Evolutionary conservation across 768 basidiomycete genomes (phyloP).

Genomic region (Tricholomella constricta): DNA sequence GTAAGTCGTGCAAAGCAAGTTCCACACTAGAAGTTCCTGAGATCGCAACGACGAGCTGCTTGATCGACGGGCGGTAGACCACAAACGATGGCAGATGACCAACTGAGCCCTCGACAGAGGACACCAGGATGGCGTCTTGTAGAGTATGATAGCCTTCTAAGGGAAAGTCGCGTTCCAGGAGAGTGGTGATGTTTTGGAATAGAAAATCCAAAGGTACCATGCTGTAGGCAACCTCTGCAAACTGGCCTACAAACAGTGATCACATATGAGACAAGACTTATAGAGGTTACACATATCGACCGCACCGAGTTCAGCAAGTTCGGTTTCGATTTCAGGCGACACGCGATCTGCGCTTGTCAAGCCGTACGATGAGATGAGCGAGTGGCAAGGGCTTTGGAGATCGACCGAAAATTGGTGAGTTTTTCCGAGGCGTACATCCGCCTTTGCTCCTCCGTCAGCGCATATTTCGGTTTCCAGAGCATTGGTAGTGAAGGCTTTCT

Average conservation of each 20-base stretch:
- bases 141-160: slow-evolving; percentile 50
- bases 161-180: slow-evolving; percentile 47
- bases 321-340: slow-evolving; percentile 34
- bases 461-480: slow-evolving; percentile 6
- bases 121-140: slow-evolving; percentile 34
- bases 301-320: slow-evolving; percentile 48
- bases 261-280: not conserved
- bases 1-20: slow-evolving; percentile 52
- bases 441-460: slow-evolving; percentile 42
- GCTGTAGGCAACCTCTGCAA: slow-evolving; percentile 55
- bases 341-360: slow-evolving; percentile 45
- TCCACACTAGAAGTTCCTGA: slow-evolving; percentile 46
- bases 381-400: slow-evolving; percentile 49
- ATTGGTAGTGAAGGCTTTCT: not conserved
- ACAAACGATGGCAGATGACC: slow-evolving; percentile 50
- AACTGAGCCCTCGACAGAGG: slow-evolving; percentile 41
- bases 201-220: slow-evolving; percentile 43
- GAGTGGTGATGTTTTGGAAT: slow-evolving; percentile 38
- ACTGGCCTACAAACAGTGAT: slow-evolving; percentile 43
- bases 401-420: slow-evolving; percentile 57
- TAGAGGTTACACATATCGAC: too few relatives aligned
- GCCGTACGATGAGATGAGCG: slow-evolving; percentile 42
- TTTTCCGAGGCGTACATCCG: slow-evolving; percentile 55
- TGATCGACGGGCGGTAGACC: slow-evolving; percentile 42
- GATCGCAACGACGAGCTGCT: slow-evolving; percentile 54